These are phyloP conservation scores for Hypoxylon rickii DNA, from an alignment of 495 filamentous ascomycete genomes.

Conservation along the genomic window DNA sequence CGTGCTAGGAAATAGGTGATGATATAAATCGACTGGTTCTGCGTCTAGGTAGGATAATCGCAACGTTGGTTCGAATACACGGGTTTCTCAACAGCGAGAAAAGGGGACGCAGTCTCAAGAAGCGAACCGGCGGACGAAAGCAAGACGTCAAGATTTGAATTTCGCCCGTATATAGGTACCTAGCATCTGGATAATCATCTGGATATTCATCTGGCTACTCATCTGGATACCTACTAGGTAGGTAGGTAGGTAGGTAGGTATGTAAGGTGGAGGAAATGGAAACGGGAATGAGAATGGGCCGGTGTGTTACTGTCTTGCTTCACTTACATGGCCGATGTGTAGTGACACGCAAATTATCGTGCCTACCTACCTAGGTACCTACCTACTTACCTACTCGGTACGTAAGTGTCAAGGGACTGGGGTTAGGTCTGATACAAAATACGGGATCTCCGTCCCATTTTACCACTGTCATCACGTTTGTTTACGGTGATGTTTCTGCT, in stretches of 20 bases:
- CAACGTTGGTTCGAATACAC: not conserved
- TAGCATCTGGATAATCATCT: too few relatives aligned
- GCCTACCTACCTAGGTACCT: not conserved
- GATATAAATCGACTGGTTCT: too few relatives aligned
- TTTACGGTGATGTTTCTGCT: too few relatives aligned
- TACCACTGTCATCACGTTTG: too few relatives aligned
- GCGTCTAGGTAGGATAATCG: too few relatives aligned
- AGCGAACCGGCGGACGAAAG: not conserved
- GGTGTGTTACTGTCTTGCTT: conserved; percentile 21
- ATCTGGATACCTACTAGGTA: not conserved
- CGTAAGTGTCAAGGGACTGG: too few relatives aligned
- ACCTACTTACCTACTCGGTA: not conserved
- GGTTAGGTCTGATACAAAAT: too few relatives aligned
- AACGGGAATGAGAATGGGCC: not conserved
- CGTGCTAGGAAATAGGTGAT: too few relatives aligned
- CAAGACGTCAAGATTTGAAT: not conserved
- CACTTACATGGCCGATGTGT: conserved; percentile 1
- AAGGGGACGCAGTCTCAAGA: conserved; percentile 2
- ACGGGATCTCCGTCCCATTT: too few relatives aligned
- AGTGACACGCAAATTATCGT: conserved; percentile 5
- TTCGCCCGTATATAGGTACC: too few relatives aligned
- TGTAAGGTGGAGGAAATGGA: not conserved
- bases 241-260: not conserved
- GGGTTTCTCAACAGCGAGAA: not conserved
- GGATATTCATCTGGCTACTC: too few relatives aligned